Evolutionary conservation across 148 eudicot genomes (phyloP), one percentile per base, ranked within the genome.

Genomic region (Rhododendron williamsianum): DNA sequence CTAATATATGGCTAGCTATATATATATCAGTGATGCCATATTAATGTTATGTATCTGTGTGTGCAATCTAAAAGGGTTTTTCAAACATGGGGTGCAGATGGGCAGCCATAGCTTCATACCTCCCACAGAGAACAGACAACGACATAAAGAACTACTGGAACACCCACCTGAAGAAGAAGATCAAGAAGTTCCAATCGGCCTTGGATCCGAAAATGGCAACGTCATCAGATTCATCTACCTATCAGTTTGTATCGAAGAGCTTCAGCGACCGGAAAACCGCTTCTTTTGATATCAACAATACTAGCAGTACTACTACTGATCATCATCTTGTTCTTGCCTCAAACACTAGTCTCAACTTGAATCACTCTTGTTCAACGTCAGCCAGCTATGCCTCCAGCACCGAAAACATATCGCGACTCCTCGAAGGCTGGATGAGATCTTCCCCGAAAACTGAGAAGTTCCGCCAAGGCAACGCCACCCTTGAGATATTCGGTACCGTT

Each of bases 51-150:
- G 6, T 72, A 35, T 73, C 23, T 18, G n/a, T 58, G 77, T 73
- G 3, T 73, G 21, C 1, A 35, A 27, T 13, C 76, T 73, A 2
- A 73, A 74, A 45, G 36, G 81, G 19, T 72, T 72, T 65, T 5
- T 3, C 6, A 78, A 78, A 45, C 43, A 27, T 30, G 49, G 81
- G 84, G 73, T 56, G 76, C 90, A 95, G 98, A 89, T 95, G 98
- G 98, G 98, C 98, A 51, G 98, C 98, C 35, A 95, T 95, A 85
- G 98, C 98, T 45, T 93, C 98, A 2, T 95, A 95, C 87, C 95
- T 95, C 33, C 98, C 98, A 38, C 98, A 94, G 79, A 93, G 98
- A 86, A 95, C 98, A 49, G 98, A 95, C 35, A 95, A 95, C 67
- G 98, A 95, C 86, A 95, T 95, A 80, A 95, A 95, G 84, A 95